Percentiles rank a stretch among this genome's conserved stretches.
Conservation (phyloP, 805 yeast genomes). For the Kodamaea fukazawae region DNA sequence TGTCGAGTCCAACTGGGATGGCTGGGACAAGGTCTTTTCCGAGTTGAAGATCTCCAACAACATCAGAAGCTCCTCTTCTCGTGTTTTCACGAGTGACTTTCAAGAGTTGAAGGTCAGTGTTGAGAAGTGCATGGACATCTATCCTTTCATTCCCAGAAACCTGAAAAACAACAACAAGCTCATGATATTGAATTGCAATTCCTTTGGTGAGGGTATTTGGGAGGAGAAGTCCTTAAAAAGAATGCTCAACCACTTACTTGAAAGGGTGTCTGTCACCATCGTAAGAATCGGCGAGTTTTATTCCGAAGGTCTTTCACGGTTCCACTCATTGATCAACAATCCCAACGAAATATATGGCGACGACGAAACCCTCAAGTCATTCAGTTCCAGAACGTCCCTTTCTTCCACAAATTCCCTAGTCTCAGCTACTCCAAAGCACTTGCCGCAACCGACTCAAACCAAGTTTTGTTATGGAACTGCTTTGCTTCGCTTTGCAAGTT, state of each 20-base stretch:
- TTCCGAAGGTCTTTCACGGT: slow-evolving; percentile 16
- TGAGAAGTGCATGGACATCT: slow-evolving; percentile 27
- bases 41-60: slow-evolving; percentile 30
- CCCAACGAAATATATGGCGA: slow-evolving; percentile 10
- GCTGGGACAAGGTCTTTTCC: slow-evolving; percentile 46
- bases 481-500: slow-evolving; percentile 17
- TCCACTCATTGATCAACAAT: slow-evolving; percentile 11
- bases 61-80: slow-evolving; percentile 8
- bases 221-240: background rate
- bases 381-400: background rate
- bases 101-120: slow-evolving; percentile 24
- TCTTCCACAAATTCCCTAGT: background rate
- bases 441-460: no score
- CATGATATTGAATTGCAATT: slow-evolving; percentile 12
- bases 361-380: background rate
- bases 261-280: slow-evolving; percentile 22
- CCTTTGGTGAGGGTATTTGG: slow-evolving; percentile 6
- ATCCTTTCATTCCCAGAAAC: slow-evolving; percentile 22
- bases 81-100: slow-evolving; percentile 15
- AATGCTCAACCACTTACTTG: slow-evolving; percentile 11
- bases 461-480: slow-evolving; percentile 18
- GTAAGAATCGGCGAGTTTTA: slow-evolving; percentile 23
- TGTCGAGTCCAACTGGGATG: slow-evolving; percentile 43
- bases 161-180: slow-evolving; percentile 12
- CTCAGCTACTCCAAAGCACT: background rate